Conservation (phyloP, 805 yeast genomes). For the Lipomyces chichibuensis region DNA sequence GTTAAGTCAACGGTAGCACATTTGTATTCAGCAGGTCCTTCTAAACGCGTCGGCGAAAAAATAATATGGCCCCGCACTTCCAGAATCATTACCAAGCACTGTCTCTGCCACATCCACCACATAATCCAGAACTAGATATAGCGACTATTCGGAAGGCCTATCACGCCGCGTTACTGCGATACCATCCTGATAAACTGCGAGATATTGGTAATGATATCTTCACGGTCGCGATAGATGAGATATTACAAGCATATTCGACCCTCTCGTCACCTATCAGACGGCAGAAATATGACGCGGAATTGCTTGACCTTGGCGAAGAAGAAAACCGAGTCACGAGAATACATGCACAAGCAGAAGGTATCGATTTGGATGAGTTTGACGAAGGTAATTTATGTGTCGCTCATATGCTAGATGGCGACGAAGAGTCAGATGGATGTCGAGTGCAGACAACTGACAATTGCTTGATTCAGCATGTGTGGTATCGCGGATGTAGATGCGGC, state of each 20-base stretch:
- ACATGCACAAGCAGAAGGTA: constrained; percentile 57
- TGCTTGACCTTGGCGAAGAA: constrained; percentile 44
- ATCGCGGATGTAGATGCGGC: constrained; percentile 44
- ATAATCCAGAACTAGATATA: constrained; percentile 37
- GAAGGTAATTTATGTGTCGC: constrained; percentile 45
- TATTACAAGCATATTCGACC: constrained; percentile 67
- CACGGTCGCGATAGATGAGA: constrained; percentile 46
- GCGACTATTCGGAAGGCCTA: constrained; percentile 62
- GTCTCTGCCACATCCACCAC: constrained; percentile 8
- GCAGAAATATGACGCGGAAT: constrained; percentile 55
- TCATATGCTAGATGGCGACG: constrained; percentile 22
- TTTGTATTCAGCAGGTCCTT: background rate
- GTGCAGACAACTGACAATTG: constrained; percentile 4
- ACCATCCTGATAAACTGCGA: constrained; percentile 77
- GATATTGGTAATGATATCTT: constrained; percentile 26
- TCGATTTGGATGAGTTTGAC: constrained; percentile 65
- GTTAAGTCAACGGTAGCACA: background rate
- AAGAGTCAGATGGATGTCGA: background rate
- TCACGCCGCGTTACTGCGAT: constrained; percentile 55
- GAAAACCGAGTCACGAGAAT: constrained; percentile 43
- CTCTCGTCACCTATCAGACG: constrained; percentile 52
- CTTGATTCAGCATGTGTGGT: constrained; percentile 39
- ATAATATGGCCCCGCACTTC: background rate
- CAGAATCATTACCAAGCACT: constrained; percentile 6
- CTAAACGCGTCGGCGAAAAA: background rate